phyloP scores from a whole-genome alignment of 2,329 filamentous ascomycete genomes.

The Orbilia quercus region DNA sequence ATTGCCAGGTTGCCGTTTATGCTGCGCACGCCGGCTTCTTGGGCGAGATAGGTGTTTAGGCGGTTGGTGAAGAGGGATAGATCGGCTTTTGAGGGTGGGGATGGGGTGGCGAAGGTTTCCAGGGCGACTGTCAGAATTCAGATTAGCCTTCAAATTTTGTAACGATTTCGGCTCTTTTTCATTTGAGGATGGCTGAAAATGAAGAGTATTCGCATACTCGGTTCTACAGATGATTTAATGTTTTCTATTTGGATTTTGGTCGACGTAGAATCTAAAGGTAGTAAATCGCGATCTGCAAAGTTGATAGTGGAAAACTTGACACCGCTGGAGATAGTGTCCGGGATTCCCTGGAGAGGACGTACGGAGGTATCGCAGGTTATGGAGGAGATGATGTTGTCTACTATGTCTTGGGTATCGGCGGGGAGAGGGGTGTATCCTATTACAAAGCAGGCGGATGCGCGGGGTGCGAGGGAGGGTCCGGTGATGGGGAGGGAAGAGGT shows the following conservation, averaged over 20 bases:
- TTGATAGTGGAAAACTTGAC: constrained; percentile 69
- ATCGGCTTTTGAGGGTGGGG: constrained; percentile 66
- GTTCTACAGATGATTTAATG: too few relatives aligned
- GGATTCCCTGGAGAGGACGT: constrained; percentile 69
- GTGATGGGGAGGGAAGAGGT: constrained; percentile 25
- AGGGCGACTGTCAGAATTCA: constrained; percentile 65
- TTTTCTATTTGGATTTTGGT: too few relatives aligned
- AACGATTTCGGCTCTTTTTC: too few relatives aligned
- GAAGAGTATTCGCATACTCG: too few relatives aligned
- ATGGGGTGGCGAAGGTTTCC: constrained; percentile 67
- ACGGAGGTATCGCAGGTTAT: constrained; percentile 67
- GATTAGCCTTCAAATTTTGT: too few relatives aligned
- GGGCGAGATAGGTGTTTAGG: constrained; percentile 71
- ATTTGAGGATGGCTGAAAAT: too few relatives aligned
- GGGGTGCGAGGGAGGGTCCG: constrained; percentile 20
- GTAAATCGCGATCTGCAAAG: constrained; percentile 67
- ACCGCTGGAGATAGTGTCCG: constrained; percentile 69
- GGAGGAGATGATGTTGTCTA: constrained; percentile 63
- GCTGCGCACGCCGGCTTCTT: constrained; percentile 70
- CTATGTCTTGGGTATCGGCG: constrained; percentile 66
- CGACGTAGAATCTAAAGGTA: constrained; percentile 65
- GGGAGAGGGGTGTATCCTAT: constrained; percentile 64
- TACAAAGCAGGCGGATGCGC: constrained; percentile 41
- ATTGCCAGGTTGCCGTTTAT: constrained; percentile 69
- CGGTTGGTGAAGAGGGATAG: constrained; percentile 68